phyloP scores from a whole-genome alignment of 352 stramenopile genomes.

The Peronospora farinosa region DNA sequence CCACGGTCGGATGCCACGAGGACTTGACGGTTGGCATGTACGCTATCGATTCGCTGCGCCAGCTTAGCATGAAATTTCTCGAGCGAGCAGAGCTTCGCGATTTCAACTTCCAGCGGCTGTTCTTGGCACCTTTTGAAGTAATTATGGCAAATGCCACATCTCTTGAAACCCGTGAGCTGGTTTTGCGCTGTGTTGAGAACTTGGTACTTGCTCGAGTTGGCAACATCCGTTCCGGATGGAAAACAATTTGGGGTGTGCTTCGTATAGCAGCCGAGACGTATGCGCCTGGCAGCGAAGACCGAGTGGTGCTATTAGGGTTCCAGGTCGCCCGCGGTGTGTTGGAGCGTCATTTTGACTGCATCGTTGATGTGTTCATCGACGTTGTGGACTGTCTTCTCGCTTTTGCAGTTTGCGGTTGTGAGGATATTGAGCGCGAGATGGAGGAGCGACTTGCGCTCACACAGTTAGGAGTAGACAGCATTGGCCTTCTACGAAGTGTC shows the following conservation, averaged over 20 bases:
- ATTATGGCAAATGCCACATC: constrained; percentile 86
- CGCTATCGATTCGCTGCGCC: constrained; percentile 97
- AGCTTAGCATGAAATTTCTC: constrained; percentile 99
- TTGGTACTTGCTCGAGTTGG: constrained; percentile 84
- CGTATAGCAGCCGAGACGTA: constrained; percentile 83
- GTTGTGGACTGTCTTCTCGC: constrained; percentile 73
- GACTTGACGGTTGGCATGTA: constrained; percentile 97
- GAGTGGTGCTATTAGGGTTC: constrained; percentile 80
- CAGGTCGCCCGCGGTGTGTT: constrained; percentile 86
- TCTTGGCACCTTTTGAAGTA: constrained; percentile 95
- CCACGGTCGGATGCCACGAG: constrained; percentile 93
- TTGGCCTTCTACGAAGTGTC: constrained; percentile 51
- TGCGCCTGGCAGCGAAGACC: constrained; percentile 56
- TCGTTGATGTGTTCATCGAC: constrained; percentile 77
- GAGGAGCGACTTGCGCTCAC: constrained; percentile 52
- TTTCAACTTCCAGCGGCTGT: constrained; percentile 99
- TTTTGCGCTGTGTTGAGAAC: constrained; percentile 89
- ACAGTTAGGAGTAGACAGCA: constrained; percentile 64
- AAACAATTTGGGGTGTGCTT: constrained; percentile 91
- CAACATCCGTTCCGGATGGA: constrained; percentile 91
- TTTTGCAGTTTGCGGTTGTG: constrained; percentile 69
- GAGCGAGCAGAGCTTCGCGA: constrained; percentile 96
- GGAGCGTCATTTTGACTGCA: constrained; percentile 61
- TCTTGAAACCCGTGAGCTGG: constrained; percentile 85
- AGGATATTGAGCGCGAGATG: constrained; percentile 50